Evolutionary conservation across 495 filamentous ascomycete genomes (phyloP), one percentile per base, ranked within the genome.

Genomic region (Annulohypoxylon maeteangense): DNA sequence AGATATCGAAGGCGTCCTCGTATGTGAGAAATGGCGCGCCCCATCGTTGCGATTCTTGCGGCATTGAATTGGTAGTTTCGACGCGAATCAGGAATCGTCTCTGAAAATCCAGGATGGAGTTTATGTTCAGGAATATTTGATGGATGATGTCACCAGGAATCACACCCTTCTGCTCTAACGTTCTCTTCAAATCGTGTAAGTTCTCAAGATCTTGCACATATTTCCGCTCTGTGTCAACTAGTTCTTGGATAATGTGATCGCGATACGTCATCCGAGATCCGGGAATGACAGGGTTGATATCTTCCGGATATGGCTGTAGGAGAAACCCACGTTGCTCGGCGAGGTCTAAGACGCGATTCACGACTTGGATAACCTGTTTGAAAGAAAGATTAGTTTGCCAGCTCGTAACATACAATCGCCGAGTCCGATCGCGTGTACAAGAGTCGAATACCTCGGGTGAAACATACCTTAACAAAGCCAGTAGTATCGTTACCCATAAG

Each of bases 191-290:
- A 56, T 94, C 91, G 75, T 98, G 94, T 16, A 99, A 80, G 68
- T 94, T 94, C 75, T 98, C 95, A 27, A 99, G 84, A 81, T 98
- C 94, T 74, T 98, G 95, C n/a, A 98, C 96, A 70, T 99, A 99
- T 76, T 97, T 96, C 42, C 95, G 90, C 78, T 99, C 95, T 4
- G 95, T 98, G 71, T 92, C 92, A 50, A 99, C 89, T 50, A 99
- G 81, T 76, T 99, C 95, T 71, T 91, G 88, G 31, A 99, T 87
- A 65, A 98, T 91, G 74, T 97, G 90, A 62, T 97, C 90, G 42
- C 93, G 86, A 75, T 93, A 93, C 55, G 92, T 95, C 72, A 93
- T 88, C 72, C 87, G 78, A 65, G 85, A 79, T 47, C 78, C 83
- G 7, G 84, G 78, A 10, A 81, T 78, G 1, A 81, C 79, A 47